A percentile compares a stretch with the other conserved stretches of the same genome.
These are phyloP conservation scores for Metschnikowia proteae DNA, from an alignment of 805 yeast genomes.

Conservation along the genomic window DNA sequence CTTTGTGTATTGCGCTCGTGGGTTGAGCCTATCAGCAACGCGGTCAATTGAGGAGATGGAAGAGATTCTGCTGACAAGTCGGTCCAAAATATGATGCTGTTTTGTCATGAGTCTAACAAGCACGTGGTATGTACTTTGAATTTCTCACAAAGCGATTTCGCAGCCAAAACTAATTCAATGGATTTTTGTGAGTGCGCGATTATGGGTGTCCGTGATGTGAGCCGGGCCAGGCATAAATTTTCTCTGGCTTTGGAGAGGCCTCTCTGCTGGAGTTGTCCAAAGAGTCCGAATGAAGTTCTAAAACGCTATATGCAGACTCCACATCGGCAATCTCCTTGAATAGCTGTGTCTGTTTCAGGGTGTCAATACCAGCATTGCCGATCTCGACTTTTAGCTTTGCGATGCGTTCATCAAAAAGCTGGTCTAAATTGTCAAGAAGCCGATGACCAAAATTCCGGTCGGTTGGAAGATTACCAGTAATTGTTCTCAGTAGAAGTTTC, in stretches of 20 bases:
- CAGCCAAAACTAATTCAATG: not conserved
- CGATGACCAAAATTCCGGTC: constrained; percentile 49
- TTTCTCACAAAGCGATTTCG: constrained; percentile 3
- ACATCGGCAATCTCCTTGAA: constrained; percentile 11
- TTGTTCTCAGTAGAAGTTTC: constrained; percentile 39
- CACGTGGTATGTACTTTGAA: not conserved
- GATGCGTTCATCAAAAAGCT: constrained; percentile 28
- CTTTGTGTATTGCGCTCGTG: constrained; percentile 5
- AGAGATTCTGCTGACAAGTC: not conserved
- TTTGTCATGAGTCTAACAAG: not conserved
- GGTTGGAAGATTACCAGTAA: constrained; percentile 46
- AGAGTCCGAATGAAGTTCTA: constrained; percentile 12
- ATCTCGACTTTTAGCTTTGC: constrained; percentile 19
- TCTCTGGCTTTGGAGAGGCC: constrained; percentile 35
- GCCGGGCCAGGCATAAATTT: constrained; percentile 61
- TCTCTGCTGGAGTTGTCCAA: constrained; percentile 23
- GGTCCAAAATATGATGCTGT: not conserved
- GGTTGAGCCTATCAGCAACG: not conserved
- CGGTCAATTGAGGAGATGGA: constrained; percentile 4
- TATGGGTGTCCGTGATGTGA: constrained; percentile 62
- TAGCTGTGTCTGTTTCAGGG: constrained; percentile 19
- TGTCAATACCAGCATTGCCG: constrained; percentile 8
- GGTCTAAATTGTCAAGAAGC: constrained; percentile 34
- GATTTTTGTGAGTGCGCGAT: constrained; percentile 3
- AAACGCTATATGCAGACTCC: constrained; percentile 14